Base-by-base conservation (phyloP, 176 grass and related monocot species). In the Musa troglodytarum region DNA sequence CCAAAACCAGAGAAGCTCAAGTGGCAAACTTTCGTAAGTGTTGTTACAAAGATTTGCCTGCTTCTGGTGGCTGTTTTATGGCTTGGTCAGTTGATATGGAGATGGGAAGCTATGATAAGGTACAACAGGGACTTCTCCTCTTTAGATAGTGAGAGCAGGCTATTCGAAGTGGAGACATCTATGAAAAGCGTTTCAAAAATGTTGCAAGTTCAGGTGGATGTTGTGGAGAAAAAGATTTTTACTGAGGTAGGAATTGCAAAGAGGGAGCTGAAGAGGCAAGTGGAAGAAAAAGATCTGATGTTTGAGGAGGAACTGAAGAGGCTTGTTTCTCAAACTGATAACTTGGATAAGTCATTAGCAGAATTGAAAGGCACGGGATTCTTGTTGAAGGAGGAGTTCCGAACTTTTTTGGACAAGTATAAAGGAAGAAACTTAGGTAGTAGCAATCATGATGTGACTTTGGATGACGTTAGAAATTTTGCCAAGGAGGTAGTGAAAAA, bases 401-500 rank as follows among this genome's bases (percentile, higher is more conserved):
- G 84, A 3, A 80, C 74, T 15, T 92, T 94, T 68, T 73, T 81
- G 76, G 50, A 88, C 7, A 88, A 92, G 68, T 71, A 88, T 61
- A 91, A 81, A 70, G 78, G 77, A 23, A 83, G 71, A 10, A 73
- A 64, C 22, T 75, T 78, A 0, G 76, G 76, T 23, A 54, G 76
- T 1, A 29, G 74, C 1, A n/a, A 53, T 6, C 75, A 2, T 3
- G 79, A 84, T 50, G 63, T 85, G 52, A 81, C 85, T 51, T 84
- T 94, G 63, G 88, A 95, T 69, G 75, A 92, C 73, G 81, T 92
- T 25, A 89, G 84, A n/a, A 67, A 82, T 1, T 71, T 99, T 43
- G 90, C 91, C 2, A 86, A 87, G 78, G 90, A 95, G 55, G 87
- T 99, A 25, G 81, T 78, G 14, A 87, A 92, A 83, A 77, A 77